Base-by-base conservation (phyloP, 148 eudicot species). In the Vaccinium vitisidaea region DNA sequence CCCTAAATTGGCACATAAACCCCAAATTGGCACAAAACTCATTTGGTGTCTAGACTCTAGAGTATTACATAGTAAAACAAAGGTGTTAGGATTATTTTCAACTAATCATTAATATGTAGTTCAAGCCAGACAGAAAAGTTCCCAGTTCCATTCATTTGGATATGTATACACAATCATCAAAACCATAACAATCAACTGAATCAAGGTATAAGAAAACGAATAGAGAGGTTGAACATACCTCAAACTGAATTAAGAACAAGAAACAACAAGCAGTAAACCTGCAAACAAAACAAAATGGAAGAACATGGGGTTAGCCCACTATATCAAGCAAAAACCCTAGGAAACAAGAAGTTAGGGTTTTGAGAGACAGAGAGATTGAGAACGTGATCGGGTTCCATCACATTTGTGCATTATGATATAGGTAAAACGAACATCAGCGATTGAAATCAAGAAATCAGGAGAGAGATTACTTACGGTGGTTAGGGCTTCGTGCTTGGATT, bases 271-370 rank as follows among this genome's bases (percentile, higher is more conserved):
- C 30, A 50, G 48, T 39, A 18, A 48, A 69, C 43, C 84, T 82
- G 61, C 76, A 30, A 49, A 25, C 6, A 65, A 23, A 63, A 65
- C n/a, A n/a, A 18, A 81, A 27, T 27, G 13, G 74, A 69, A 8
- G 11, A 53, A 10, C 14, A 2, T 43, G 10, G 27, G 23, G 61
- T 67, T 67, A 46, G 55, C 18, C n/a, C 30, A 32, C 25, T 18
- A 23, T 65, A 23, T 23, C 23, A 30, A 36, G 54, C 55, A 59
- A 48, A 80, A 81, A 21, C 75, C 54, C n/a, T 30, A 50, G 32
- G 32, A 39, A 52, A 49, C 48, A 19, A 71, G 73, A 71, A n/a
- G 21, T 15, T 82, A 71, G 77, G 77, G 77, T 82, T 82, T 82
- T 8, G 32, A 52, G 49, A 6, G 75, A 61, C 14, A 6, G 30